Conservation (phyloP, 2,329 filamentous ascomycete species). For the Colletotrichum australisinense region DNA sequence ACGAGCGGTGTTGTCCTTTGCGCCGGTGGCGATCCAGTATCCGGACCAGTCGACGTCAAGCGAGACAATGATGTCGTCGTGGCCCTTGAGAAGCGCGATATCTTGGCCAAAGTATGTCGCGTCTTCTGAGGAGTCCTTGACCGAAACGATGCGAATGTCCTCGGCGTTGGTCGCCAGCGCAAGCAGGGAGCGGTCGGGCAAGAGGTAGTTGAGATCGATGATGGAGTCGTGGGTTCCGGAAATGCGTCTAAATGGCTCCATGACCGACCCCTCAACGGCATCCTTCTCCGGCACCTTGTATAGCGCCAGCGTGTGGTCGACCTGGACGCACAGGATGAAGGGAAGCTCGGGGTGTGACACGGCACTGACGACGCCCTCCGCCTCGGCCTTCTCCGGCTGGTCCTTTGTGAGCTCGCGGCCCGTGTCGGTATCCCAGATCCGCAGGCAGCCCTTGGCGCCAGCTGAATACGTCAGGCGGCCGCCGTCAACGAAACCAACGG, state of each 20-base stretch:
- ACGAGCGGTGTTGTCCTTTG: slow-evolving; percentile 95
- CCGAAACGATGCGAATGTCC: slow-evolving; percentile 87
- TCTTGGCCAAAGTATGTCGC: slow-evolving; percentile 87
- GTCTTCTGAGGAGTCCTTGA: slow-evolving; percentile 55
- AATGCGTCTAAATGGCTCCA: slow-evolving; percentile 77
- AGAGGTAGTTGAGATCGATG: slow-evolving; percentile 90
- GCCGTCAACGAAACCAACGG: slow-evolving; percentile 80
- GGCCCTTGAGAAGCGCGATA: slow-evolving; percentile 85
- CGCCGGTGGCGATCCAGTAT: slow-evolving; percentile 94
- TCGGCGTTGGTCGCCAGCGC: slow-evolving; percentile 96
- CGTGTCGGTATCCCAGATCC: slow-evolving; percentile 84
- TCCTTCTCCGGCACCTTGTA: slow-evolving; percentile 65
- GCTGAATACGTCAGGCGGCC: slow-evolving; percentile 84
- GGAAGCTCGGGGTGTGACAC: slow-evolving; percentile 74
- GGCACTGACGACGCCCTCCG: slow-evolving; percentile 77
- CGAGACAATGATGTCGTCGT: slow-evolving; percentile 95
- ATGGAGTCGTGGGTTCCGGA: slow-evolving; percentile 98
- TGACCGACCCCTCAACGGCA: slow-evolving; percentile 39
- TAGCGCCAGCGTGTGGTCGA: slow-evolving; percentile 87
- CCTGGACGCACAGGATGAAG: slow-evolving; percentile 84
- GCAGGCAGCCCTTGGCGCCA: slow-evolving; percentile 83
- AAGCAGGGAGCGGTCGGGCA: slow-evolving; percentile 82
- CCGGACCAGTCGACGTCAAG: slow-evolving; percentile 97
- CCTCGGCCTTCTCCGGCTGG: slow-evolving; percentile 70
- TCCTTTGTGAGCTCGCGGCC: slow-evolving; percentile 84